These are phyloP conservation scores for Lunasporangiospora selenospora DNA, from an alignment of 192 early-diverging fungal genomes.

Conservation along the genomic window DNA sequence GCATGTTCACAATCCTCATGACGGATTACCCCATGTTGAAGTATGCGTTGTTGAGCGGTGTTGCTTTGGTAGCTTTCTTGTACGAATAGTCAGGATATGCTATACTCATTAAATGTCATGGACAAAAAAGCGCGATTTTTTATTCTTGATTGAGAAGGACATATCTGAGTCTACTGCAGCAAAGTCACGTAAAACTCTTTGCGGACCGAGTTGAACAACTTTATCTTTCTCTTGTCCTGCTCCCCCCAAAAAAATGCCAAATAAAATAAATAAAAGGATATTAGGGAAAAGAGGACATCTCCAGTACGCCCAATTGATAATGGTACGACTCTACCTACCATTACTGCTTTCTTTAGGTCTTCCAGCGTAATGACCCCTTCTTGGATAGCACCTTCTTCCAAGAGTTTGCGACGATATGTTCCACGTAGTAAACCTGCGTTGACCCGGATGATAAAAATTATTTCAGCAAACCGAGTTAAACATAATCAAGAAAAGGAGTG, in stretches of 20 bases:
- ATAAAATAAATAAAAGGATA: not conserved
- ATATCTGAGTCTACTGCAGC: slow-evolving; percentile 1
- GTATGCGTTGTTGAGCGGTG: slow-evolving; percentile 73
- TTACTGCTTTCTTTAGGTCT: slow-evolving; percentile 50
- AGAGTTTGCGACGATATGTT: slow-evolving; percentile 49
- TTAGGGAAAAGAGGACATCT: no score
- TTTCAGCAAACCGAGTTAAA: not conserved
- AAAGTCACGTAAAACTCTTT: slow-evolving; percentile 51
- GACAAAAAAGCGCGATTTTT: no score
- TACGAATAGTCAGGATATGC: no score
- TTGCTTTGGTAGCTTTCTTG: slow-evolving; percentile 75
- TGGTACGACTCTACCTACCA: slow-evolving; percentile 52
- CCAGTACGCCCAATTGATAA: no score
- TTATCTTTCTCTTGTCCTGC: slow-evolving; percentile 53
- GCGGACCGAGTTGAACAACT: slow-evolving; percentile 65
- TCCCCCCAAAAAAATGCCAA: slow-evolving; percentile 12
- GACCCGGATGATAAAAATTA: not conserved
- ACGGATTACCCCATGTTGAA: slow-evolving; percentile 98
- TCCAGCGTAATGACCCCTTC: slow-evolving; percentile 52
- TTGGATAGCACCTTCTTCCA: slow-evolving; percentile 43
- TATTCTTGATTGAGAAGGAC: no score
- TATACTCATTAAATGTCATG: no score
- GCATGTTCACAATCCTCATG: slow-evolving; percentile 96
- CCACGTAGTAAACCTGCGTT: slow-evolving; percentile 54
- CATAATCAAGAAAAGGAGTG: not conserved